Percentiles rank a stretch among this genome's conserved stretches.
Conservation (phyloP, 306 rosid genomes). For the Urtica urens region DNA sequence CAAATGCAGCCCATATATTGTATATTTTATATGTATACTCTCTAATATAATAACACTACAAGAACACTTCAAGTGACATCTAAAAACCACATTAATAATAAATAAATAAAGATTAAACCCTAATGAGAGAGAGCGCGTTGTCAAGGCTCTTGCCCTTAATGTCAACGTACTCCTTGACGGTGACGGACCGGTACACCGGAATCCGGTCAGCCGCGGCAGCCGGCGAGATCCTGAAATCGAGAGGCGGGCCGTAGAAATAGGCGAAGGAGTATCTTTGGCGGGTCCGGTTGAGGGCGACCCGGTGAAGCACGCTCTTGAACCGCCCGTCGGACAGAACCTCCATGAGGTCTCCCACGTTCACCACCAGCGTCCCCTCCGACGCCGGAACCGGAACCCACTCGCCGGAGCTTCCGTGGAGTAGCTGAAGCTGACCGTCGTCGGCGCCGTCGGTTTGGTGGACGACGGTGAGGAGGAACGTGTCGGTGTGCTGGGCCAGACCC, state of each 20-base stretch:
- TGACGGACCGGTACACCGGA: conserved; percentile 33
- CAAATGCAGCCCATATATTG: too few species aligned
- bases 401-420: conserved; percentile 32
- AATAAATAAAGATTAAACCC: not conserved
- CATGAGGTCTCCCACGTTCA: conserved; percentile 52
- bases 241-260: conserved; percentile 45
- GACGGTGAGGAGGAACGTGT: conserved; percentile 57
- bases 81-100: too few species aligned
- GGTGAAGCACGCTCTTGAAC: conserved; percentile 40
- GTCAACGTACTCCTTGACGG: conserved; percentile 32
- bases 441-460: conserved; percentile 32
- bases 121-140: conserved; percentile 33
- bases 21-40: too few species aligned
- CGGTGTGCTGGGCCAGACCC: conserved; percentile 75
- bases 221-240: conserved; percentile 36
- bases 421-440: conserved; percentile 39
- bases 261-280: conserved; percentile 38
- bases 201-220: not conserved
- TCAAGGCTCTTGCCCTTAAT: conserved; percentile 36
- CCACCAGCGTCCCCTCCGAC: conserved; percentile 23
- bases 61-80: too few species aligned
- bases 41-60: too few species aligned
- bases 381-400: conserved; percentile 49
- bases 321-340: conserved; percentile 47
- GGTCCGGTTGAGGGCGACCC: conserved; percentile 29